These are phyloP conservation scores for Sporodiniella umbellata DNA, from an alignment of 371 early-diverging fungal genomes.

Conservation along the genomic window DNA sequence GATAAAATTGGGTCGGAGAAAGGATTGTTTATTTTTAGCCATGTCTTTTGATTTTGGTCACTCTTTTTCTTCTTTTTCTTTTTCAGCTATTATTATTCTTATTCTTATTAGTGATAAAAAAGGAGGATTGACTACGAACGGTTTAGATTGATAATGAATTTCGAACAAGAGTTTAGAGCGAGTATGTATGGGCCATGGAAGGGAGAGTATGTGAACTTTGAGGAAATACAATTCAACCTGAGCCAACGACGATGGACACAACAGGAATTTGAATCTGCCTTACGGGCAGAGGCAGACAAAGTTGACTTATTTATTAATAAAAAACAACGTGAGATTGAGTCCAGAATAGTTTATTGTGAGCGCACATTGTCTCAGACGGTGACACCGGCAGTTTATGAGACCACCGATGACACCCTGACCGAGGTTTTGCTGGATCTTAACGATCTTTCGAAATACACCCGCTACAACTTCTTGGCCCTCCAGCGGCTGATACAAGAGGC, in stretches of 20 bases:
- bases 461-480: conserved; percentile 94
- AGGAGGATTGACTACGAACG: too few relatives aligned
- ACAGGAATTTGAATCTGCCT: conserved; percentile 73
- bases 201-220: conserved; percentile 83
- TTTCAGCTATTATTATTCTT: too few relatives aligned
- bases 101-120: too few relatives aligned
- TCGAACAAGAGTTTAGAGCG: conserved; percentile 73
- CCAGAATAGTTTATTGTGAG: conserved; percentile 79
- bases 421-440: conserved; percentile 81
- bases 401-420: conserved; percentile 76
- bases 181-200: conserved; percentile 79
- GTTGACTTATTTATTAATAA: conserved; percentile 50
- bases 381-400: conserved; percentile 29
- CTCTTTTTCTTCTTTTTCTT: too few relatives aligned
- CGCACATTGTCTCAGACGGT: conserved; percentile 29
- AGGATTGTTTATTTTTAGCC: too few relatives aligned
- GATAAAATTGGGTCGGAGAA: too few relatives aligned
- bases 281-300: conserved; percentile 90
- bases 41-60: too few relatives aligned
- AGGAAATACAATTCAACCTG: conserved; percentile 73
- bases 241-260: conserved; percentile 61
- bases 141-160: too few relatives aligned
- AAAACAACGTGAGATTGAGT: conserved; percentile 87
- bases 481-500: conserved; percentile 81
- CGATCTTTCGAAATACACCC: conserved; percentile 89